These are phyloP conservation scores for Puccinia polysora DNA, from an alignment of 1,284 basidiomycete species.

Conservation along the genomic window DNA sequence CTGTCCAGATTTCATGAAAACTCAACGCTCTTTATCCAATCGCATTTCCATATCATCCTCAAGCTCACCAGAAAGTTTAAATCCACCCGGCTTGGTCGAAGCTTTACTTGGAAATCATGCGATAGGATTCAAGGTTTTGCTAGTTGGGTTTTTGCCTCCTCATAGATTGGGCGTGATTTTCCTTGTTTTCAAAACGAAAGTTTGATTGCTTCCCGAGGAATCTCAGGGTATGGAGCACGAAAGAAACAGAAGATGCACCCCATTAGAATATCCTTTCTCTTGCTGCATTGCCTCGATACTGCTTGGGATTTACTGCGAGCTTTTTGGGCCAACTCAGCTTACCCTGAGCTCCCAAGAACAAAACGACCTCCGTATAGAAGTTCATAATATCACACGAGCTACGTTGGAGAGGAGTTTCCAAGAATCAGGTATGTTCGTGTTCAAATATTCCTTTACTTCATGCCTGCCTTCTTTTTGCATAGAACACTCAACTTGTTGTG, in stretches of 20 bases:
- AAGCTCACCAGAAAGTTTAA: constrained; percentile 1
- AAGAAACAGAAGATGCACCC: background rate
- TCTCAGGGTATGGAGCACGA: background rate
- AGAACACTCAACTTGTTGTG: background rate
- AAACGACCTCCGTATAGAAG: background rate
- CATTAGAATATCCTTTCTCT: background rate
- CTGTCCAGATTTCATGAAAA: background rate
- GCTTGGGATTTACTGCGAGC: constrained; percentile 1
- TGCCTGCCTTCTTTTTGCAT: background rate
- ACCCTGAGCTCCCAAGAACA: background rate
- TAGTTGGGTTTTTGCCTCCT: background rate
- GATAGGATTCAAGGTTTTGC: constrained; percentile 1
- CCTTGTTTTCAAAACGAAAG: background rate
- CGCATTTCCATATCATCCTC: background rate
- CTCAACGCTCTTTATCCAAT: background rate
- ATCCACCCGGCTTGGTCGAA: background rate
- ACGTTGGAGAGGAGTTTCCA: constrained; percentile 11
- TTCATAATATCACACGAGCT: constrained; percentile 2
- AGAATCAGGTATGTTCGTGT: background rate
- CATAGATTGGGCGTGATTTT: background rate
- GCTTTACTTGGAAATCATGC: constrained; percentile 6
- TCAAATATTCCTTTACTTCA: background rate
- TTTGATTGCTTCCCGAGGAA: background rate
- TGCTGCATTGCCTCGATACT: background rate
- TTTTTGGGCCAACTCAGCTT: background rate